Percentiles rank a stretch among this genome's conserved stretches.
Evolutionary conservation across 257 asterid genomes (phyloP).

Genomic region (Solanum pinnatisectum): DNA sequence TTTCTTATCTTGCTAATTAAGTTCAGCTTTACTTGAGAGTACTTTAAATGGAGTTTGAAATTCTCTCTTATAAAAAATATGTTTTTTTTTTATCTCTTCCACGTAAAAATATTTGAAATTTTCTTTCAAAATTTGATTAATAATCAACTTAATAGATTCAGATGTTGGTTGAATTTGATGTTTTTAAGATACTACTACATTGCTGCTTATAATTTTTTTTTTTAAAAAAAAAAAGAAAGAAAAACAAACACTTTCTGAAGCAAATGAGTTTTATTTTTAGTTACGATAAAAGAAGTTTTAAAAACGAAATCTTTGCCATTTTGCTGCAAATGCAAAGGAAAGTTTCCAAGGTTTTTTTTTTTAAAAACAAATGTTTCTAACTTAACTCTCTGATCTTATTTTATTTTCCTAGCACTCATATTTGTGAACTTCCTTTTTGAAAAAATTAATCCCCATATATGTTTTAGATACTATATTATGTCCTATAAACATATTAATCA

Average conservation of each 20-base stretch:
- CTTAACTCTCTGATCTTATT: background rate
- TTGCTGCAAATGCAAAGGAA: background rate
- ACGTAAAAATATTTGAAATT: background rate
- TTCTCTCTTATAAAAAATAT: background rate
- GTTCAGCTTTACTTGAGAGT: background rate
- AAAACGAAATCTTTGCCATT: background rate
- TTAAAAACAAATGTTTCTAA: background rate
- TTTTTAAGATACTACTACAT: too few relatives aligned
- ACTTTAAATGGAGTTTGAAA: background rate
- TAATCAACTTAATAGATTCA: background rate
- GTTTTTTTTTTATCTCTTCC: background rate
- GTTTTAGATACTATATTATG: background rate
- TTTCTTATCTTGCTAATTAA: background rate
- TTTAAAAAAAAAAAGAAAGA: too few relatives aligned
- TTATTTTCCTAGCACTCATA: background rate
- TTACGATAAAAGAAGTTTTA: background rate
- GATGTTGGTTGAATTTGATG: background rate
- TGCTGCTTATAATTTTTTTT: background rate
- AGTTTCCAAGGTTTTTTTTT: background rate
- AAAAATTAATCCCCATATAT: background rate
- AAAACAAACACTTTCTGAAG: background rate
- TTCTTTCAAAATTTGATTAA: background rate
- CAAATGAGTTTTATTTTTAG: background rate
- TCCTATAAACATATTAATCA: too few relatives aligned
- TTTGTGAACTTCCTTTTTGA: too few relatives aligned